Base-by-base conservation (phyloP, 345 rosid genomes). In the Carallia brachiata region DNA sequence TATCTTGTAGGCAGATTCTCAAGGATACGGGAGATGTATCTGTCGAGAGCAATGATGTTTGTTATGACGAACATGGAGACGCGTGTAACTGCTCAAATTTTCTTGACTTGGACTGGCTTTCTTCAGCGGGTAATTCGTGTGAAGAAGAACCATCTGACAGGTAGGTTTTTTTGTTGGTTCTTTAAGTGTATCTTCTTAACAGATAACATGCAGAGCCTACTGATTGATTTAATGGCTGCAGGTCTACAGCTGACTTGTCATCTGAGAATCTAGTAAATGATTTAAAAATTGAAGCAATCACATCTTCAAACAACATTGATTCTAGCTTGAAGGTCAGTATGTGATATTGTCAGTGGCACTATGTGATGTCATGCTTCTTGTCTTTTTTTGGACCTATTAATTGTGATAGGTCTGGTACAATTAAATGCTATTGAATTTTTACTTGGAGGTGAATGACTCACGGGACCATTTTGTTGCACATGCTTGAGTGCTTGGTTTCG, bases 61-160 rank as follows among this genome's bases (percentile, higher is more conserved):
- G 84, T 73, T 69, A 61, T 72, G 82, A 83, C 39, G 86, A 77
- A 65, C 76, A 82, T 60, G 96, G 80, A 10, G 90, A 83, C 2
- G 84, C 77, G 48, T 87, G 88, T 74, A 84, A 80, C 77, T 87
- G 86, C 74, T 78, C 89, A 62, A 75, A 83, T 77, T 91, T 94
- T 70, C 75, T 86, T 53, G 95, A 89, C 75, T 66, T 86, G 76
- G 98, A 88, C n/a, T 86, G 93, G 93, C 80, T 85, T 63, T 95
- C 97, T 75, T 92, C 99, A 63, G 90, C 98, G 8, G 99, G 89
- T 69, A 90, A 89, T 84, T 90, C 96, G 9, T 86, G 86, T 10
- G 96, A 92, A 65, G 97, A 88, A 65, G 97, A 92, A 70, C 72
- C 69, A 53, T 81, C 69, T 72, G 89, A 83, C 68, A 90, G 97